Percentiles rank a stretch among this genome's conserved stretches.
Evolutionary conservation across 495 filamentous ascomycete genomes (phyloP).

Genomic region (Tuber microsphaerosporum): DNA sequence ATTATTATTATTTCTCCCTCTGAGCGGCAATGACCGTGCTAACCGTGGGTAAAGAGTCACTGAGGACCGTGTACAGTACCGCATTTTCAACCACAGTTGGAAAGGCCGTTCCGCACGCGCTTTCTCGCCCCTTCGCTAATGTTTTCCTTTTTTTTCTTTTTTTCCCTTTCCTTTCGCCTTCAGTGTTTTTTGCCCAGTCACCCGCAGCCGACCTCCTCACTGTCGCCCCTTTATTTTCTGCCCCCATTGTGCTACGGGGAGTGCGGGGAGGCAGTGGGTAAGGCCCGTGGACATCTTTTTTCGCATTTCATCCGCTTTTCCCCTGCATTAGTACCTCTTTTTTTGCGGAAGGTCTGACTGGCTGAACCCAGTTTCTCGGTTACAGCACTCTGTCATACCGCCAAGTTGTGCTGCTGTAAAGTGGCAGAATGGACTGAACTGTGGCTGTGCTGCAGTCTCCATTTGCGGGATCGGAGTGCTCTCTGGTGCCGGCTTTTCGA

Average conservation of each 20-base stretch:
- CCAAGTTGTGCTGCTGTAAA: background rate
- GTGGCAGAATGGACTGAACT: background rate
- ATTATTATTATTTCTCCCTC: background rate
- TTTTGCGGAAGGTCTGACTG: conserved; percentile 1
- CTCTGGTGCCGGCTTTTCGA: background rate
- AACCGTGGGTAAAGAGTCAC: background rate
- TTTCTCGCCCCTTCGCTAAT: background rate
- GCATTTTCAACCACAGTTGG: conserved; percentile 25
- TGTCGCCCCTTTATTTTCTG: background rate
- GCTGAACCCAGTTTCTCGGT: conserved; percentile 3
- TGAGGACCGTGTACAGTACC: conserved; percentile 12
- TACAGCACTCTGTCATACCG: background rate
- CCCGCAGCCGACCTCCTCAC: background rate
- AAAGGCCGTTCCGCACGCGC: background rate
- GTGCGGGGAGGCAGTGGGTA: background rate
- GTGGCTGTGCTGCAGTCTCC: background rate
- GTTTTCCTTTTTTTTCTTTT: conserved; percentile 6
- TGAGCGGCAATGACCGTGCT: background rate
- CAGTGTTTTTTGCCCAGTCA: conserved; percentile 8
- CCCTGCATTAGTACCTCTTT: conserved; percentile 3
- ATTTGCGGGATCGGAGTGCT: background rate
- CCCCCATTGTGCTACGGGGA: background rate
- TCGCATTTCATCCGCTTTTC: background rate
- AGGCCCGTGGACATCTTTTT: background rate
- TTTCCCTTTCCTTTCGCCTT: conserved; percentile 3